phyloP scores from a whole-genome alignment of 352 stramenopile species.

The Nothophytophthora sp. region DNA sequence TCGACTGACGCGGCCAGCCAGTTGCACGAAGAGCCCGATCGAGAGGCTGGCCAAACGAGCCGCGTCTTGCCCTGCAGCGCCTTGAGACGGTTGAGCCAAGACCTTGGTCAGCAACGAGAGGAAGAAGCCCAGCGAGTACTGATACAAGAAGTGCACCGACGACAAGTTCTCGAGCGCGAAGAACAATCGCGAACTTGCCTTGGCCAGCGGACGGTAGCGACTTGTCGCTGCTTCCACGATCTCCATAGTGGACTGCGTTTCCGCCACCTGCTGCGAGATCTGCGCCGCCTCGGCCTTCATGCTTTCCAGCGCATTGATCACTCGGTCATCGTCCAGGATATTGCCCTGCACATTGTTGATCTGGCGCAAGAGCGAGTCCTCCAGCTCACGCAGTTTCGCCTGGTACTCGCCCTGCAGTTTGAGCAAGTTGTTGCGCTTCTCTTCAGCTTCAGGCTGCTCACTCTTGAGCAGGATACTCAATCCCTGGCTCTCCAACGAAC shows the following conservation, averaged over 20 bases:
- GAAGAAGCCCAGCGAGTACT: slow-evolving; percentile 99
- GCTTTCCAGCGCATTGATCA: slow-evolving; percentile 98
- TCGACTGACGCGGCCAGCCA: slow-evolving; percentile 93
- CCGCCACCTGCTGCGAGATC: slow-evolving; percentile 91
- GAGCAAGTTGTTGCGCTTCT: slow-evolving; percentile 94
- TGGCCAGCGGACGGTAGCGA: slow-evolving; percentile 95
- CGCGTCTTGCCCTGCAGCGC: slow-evolving; percentile 15
- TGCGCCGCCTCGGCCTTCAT: slow-evolving; percentile 98
- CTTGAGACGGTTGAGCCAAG: slow-evolving; percentile 49
- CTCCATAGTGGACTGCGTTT: slow-evolving; percentile 84
- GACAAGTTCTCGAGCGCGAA: slow-evolving; percentile 94
- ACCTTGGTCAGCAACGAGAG: slow-evolving; percentile 95
- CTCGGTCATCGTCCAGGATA: slow-evolving; percentile 99
- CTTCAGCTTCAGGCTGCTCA: slow-evolving; percentile 98
- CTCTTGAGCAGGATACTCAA: slow-evolving; percentile 95
- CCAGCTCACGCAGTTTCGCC: slow-evolving; percentile 95
- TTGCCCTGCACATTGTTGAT: slow-evolving; percentile 99
- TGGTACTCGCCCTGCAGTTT: slow-evolving; percentile 99
- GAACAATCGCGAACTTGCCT: slow-evolving; percentile 87
- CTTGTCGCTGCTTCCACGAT: slow-evolving; percentile 91
- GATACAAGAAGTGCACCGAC: slow-evolving; percentile 98
- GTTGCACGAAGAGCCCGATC: slow-evolving; percentile 88
- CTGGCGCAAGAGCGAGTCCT: slow-evolving; percentile 98
- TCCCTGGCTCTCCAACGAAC: slow-evolving; percentile 97
- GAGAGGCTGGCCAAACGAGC: slow-evolving; percentile 70